A percentile compares a stretch with the other conserved stretches of the same genome.
phyloP scores from a whole-genome alignment of 2,329 filamentous ascomycete species.

The Fusarium bactridioides region DNA sequence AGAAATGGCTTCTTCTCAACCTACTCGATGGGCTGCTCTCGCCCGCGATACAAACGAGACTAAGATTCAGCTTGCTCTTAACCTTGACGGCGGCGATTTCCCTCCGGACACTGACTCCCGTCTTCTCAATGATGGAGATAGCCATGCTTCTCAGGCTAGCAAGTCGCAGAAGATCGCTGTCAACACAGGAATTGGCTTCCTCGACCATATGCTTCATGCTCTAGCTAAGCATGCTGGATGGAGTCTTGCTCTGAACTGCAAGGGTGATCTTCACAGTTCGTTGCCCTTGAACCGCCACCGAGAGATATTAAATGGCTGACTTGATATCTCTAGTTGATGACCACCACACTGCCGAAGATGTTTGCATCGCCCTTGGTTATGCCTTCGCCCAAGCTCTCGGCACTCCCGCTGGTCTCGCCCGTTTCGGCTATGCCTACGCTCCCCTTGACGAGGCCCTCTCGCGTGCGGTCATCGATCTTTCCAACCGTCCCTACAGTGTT shows the following conservation, averaged over 20 bases:
- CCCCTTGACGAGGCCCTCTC: constrained; percentile 96
- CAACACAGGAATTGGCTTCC: constrained; percentile 93
- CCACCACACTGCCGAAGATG: constrained; percentile 97
- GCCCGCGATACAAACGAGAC: constrained; percentile 97
- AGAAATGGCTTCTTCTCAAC: constrained; percentile 40
- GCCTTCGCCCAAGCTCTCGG: constrained; percentile 86
- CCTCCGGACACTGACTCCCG: constrained; percentile 68
- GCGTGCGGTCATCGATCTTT: constrained; percentile 92
- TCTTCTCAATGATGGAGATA: constrained; percentile 59
- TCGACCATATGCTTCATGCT: constrained; percentile 99
- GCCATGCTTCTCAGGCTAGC: constrained; percentile 85
- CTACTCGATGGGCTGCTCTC: constrained; percentile 75
- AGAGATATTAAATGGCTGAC: constrained; percentile 14
- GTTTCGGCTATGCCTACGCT: constrained; percentile 91
- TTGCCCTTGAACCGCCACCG: constrained; percentile 33
- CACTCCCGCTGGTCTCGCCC: constrained; percentile 79
- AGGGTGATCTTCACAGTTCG: constrained; percentile 90
- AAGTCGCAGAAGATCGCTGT: constrained; percentile 86
- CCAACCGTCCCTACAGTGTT: constrained; percentile 87
- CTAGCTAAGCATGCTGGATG: constrained; percentile 95
- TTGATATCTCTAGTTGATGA: constrained; percentile 76
- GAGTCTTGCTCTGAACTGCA: constrained; percentile 83
- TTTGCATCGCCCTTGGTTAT: constrained; percentile 86
- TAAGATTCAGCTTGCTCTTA: constrained; percentile 91
- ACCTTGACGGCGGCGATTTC: constrained; percentile 88